Conservation (phyloP, 352 stramenopile genomes). For the Pythium volutum region DNA sequence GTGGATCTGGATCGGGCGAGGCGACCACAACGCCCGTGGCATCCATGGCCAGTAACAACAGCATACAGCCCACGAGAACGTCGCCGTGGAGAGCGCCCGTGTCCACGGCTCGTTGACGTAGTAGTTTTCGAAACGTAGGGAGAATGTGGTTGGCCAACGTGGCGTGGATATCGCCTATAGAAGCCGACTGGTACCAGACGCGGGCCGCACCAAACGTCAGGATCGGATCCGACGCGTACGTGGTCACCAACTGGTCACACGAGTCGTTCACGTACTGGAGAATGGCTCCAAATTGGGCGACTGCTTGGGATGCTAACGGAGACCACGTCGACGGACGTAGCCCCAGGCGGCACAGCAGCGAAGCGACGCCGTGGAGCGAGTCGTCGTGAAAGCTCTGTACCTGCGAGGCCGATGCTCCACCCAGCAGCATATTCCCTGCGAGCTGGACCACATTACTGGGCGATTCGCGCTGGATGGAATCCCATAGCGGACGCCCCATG, state of each 20-base stretch:
- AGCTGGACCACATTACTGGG: background rate
- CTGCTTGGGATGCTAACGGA: conserved; percentile 15
- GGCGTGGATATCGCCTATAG: background rate
- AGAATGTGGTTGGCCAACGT: background rate
- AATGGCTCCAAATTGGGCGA: conserved; percentile 30
- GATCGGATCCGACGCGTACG: conserved; percentile 28
- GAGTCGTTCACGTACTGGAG: conserved; percentile 15
- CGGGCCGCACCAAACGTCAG: conserved; percentile 26
- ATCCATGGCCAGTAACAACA: too few relatives aligned
- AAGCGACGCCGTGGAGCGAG: conserved; percentile 19
- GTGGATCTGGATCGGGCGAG: too few relatives aligned
- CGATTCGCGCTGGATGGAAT: background rate
- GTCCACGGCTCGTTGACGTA: too few relatives aligned
- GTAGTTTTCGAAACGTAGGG: background rate
- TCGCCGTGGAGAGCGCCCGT: too few relatives aligned
- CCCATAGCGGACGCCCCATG: conserved; percentile 15
- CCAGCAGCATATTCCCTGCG: background rate
- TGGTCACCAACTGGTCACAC: conserved; percentile 14
- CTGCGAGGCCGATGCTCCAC: background rate
- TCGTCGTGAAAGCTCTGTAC: background rate
- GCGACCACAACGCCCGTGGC: too few relatives aligned
- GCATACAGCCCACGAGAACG: too few relatives aligned
- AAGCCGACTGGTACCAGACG: conserved; percentile 17
- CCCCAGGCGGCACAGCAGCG: conserved; percentile 29
- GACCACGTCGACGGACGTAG: conserved; percentile 24